A percentile compares a stretch with the other conserved stretches of the same genome.
Evolutionary conservation across 495 filamentous ascomycete species (phyloP).

Genomic region (Thozetella sp.): DNA sequence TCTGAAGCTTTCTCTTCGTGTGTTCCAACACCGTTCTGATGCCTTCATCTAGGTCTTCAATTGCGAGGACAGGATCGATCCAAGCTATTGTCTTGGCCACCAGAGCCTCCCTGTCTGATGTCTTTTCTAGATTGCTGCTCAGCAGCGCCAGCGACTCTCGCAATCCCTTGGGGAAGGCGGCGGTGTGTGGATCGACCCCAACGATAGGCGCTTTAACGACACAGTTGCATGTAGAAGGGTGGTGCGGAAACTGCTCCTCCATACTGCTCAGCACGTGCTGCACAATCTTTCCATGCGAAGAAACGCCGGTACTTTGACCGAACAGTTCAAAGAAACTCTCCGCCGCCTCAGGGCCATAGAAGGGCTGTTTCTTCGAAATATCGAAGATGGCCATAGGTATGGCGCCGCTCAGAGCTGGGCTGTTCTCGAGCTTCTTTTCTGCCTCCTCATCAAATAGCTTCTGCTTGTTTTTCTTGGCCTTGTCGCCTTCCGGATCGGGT

Average conservation of each 20-base stretch:
- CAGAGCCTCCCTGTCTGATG: slow-evolving; percentile 43
- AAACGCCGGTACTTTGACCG: slow-evolving; percentile 62
- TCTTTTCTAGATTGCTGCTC: slow-evolving; percentile 39
- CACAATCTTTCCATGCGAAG: slow-evolving; percentile 68
- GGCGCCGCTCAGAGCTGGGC: slow-evolving; percentile 83
- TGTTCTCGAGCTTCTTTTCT: slow-evolving; percentile 64
- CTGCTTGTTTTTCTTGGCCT: slow-evolving; percentile 20
- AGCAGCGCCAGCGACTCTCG: slow-evolving; percentile 64
- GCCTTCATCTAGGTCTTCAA: slow-evolving; percentile 63
- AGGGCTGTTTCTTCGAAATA: slow-evolving; percentile 77
- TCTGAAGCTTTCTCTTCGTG: slow-evolving; percentile 42
- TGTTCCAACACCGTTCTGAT: slow-evolving; percentile 66
- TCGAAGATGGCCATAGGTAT: slow-evolving; percentile 94
- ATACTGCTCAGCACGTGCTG: slow-evolving; percentile 73
- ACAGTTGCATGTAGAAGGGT: slow-evolving; percentile 65
- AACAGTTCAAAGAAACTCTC: slow-evolving; percentile 82
- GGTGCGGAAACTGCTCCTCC: slow-evolving; percentile 55
- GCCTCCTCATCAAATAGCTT: slow-evolving; percentile 59
- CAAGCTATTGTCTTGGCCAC: slow-evolving; percentile 58
- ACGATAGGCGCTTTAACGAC: slow-evolving; percentile 70
- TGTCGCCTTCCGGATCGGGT: slow-evolving; percentile 34
- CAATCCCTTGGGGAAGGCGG: slow-evolving; percentile 74
- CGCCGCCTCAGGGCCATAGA: slow-evolving; percentile 62
- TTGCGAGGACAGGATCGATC: slow-evolving; percentile 56
- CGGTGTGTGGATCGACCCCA: slow-evolving; percentile 61